These are phyloP conservation scores for Sclerotinia subarctica DNA, from an alignment of 2,329 filamentous ascomycete species.

Conservation along the genomic window DNA sequence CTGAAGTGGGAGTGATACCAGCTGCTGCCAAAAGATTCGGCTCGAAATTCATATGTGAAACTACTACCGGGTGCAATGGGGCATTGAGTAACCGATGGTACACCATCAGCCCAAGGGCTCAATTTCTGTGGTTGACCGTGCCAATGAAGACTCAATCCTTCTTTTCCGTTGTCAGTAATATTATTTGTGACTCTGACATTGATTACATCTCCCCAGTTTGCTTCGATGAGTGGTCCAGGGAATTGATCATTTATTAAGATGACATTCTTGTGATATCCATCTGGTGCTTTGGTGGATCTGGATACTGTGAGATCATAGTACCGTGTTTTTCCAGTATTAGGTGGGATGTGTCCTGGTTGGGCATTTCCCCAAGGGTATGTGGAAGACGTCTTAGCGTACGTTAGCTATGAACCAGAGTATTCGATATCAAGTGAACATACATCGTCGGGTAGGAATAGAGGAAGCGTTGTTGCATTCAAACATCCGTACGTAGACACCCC, in stretches of 20 bases:
- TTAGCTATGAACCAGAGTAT: background rate
- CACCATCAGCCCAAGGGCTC: slow-evolving; percentile 41
- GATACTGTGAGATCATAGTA: slow-evolving; percentile 37
- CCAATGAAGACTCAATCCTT: slow-evolving; percentile 43
- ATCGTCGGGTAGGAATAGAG: slow-evolving; percentile 46
- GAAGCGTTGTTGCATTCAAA: slow-evolving; percentile 35
- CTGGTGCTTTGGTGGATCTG: slow-evolving; percentile 37
- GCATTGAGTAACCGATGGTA: slow-evolving; percentile 55
- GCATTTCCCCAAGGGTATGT: slow-evolving; percentile 51
- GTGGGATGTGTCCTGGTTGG: slow-evolving; percentile 36
- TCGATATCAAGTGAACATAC: slow-evolving; percentile 1
- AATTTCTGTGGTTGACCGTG: slow-evolving; percentile 47
- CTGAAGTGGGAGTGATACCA: slow-evolving; percentile 61
- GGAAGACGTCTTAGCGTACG: slow-evolving; percentile 37
- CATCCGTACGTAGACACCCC: slow-evolving; percentile 36
- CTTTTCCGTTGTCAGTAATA: slow-evolving; percentile 44
- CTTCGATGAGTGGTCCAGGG: slow-evolving; percentile 37
- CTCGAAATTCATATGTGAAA: slow-evolving; percentile 29
- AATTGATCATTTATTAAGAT: slow-evolving; percentile 40
- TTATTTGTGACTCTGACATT: slow-evolving; percentile 68
- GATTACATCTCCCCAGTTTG: slow-evolving; percentile 41
- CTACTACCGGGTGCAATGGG: slow-evolving; percentile 51
- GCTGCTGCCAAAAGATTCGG: slow-evolving; percentile 45
- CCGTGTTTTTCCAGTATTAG: slow-evolving; percentile 41
- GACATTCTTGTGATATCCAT: slow-evolving; percentile 51